Base-by-base conservation (phyloP, 805 yeast genomes). In the Pichia manshurica region DNA sequence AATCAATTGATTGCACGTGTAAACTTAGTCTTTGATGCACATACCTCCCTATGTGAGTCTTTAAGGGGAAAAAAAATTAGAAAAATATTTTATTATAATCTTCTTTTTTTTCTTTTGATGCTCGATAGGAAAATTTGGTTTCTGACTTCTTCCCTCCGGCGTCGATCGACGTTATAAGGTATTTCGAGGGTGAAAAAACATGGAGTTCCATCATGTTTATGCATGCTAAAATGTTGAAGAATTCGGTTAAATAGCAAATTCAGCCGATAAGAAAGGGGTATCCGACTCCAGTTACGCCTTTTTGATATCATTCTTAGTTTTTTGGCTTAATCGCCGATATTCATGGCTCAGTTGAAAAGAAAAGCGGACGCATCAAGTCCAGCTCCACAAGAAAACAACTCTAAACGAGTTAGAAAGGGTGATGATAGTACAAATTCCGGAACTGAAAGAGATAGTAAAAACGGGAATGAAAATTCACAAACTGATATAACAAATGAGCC, bases 91-190 rank as follows among this genome's bases (percentile, higher is more conserved):
- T 25, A 25, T 25, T 8, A 8, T 25, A 25, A 8, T 25, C 10
- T 25, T 25, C 29, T 25, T 25, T 25, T 25, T 10, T 10, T 25
- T 25, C 10, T 10, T 10, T 25, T 10, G 29, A 25, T 25, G 10
- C 29, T 25, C 29, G 29, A 25, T 25, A 25, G 29, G 29, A 25
- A 25, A 25, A 8, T 25, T 25, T 25, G 29, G 10, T 28, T 25
- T 39, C 21, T 39, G 42, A 39, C 42, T 39, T 39, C 42, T 39
- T 39, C 42, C 42, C 42, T 23, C 13, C 3, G 19, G 34, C 21
- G 42, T 6, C 42, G 42, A 39, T 39, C 42, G 42, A 28, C 42
- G 34, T 13, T 13, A n/a, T 6, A 8, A n/a, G 36, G 8, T 9
- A 17, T 33, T n/a, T 33, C 29, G 29, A 25, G 29, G 29, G 10